Evolutionary conservation across 2,329 filamentous ascomycete species (phyloP).

Genomic region (Chaetomium sp.): DNA sequence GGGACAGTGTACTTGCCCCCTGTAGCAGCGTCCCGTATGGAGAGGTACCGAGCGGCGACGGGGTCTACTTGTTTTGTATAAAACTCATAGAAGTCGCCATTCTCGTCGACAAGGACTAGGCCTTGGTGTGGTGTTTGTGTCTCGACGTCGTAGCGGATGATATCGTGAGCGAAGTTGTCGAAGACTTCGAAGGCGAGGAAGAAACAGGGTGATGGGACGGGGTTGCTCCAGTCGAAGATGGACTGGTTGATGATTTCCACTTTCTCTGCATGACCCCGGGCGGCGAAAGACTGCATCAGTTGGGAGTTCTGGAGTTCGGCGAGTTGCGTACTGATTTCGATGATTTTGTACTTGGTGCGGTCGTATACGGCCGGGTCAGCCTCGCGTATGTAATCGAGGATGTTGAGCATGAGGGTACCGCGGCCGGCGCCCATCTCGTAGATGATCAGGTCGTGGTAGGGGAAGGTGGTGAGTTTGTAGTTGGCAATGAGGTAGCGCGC

Average conservation of each 20-base stretch:
- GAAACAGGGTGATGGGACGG: conserved; percentile 90
- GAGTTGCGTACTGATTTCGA: conserved; percentile 83
- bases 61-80: conserved; percentile 78
- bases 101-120: conserved; percentile 73
- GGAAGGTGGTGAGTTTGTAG: conserved; percentile 89
- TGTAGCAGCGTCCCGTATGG: conserved; percentile 73
- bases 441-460: conserved; percentile 93
- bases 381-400: conserved; percentile 90
- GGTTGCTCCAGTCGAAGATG: conserved; percentile 87
- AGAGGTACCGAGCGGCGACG: conserved; percentile 72
- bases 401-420: conserved; percentile 96
- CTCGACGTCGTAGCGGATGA: conserved; percentile 77
- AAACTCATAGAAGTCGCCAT: conserved; percentile 92
- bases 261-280: conserved; percentile 70
- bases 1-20: conserved; percentile 58
- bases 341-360: conserved; percentile 88
- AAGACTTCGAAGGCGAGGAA: conserved; percentile 98
- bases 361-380: conserved; percentile 87
- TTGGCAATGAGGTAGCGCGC: conserved; percentile 94
- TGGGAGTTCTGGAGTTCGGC: conserved; percentile 71
- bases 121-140: conserved; percentile 83
- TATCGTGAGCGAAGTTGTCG: conserved; percentile 96
- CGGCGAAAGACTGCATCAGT: conserved; percentile 49
- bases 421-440: conserved; percentile 99
- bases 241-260: conserved; percentile 93